Evolutionary conservation across 352 stramenopile genomes (phyloP), one percentile per base, ranked within the genome.

Genomic region (Globisporangium cystogenes): DNA sequence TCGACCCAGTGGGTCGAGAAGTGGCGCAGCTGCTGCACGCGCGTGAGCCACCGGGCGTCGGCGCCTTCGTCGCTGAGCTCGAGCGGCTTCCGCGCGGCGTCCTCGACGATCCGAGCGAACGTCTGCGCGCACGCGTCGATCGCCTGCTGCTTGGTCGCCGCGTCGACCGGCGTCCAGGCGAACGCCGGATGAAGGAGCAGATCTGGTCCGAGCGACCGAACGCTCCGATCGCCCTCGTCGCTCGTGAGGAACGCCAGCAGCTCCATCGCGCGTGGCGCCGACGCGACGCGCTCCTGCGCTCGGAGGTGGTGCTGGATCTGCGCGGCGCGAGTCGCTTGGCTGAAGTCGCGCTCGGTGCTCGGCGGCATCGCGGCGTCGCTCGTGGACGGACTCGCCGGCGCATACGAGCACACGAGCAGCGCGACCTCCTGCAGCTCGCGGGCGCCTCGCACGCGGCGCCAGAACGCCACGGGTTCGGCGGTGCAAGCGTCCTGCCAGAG

Each of bases 391-490:
- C 51, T 48, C 2, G 23, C 23, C 14, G 52, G 52, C 16, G 52
- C 24, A n/a, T 51, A 60, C 31, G 43, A 51, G 39, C 52, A 64
- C 31, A 64, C 45, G 7, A 51, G 37, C 39, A 60, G 26, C 31
- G 57, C 52, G 7, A 64, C 21, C 23, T 41, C 18, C 29, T 50
- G 57, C n/a, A 63, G 35, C 27, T 63, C 57, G 16, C 5, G 27
- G 8, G 57, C 45, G 5, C 15, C 15, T 21, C 55, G 24, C 11
- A 64, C 27, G 18, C 37, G 26, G 51, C 40, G 42, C 57, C 57
- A 64, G 46, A 62, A 57, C 16, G 41, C 33, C 4, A 36, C 21
- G 24, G 55, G 55, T 5, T 52, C 48, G n/a, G 41, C 23, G 2
- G 41, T 56, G 7, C 20, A 39, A 4, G 29, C 24, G 8, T 46